Evolutionary conservation across 805 yeast species (phyloP), one percentile per base, ranked within the genome.

Genomic region (Metschnikowia lochheadii): DNA sequence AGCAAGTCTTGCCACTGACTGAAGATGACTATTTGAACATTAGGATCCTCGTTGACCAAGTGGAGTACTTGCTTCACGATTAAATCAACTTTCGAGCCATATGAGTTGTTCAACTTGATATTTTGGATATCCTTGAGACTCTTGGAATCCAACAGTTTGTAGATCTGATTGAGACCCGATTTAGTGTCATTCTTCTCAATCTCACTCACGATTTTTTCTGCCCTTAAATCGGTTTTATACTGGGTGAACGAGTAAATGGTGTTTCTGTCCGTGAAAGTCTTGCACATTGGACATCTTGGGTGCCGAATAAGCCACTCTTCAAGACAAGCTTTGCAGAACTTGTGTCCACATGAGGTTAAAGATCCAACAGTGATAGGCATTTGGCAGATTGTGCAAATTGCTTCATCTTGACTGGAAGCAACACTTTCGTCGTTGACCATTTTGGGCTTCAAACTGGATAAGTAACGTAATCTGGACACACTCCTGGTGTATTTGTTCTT

Each of bases 271-370:
- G 89, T 69, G 1, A 55, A 56, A 2, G 77, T 68, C 53, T 89
- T 88, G 68, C 99, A 94, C 57, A 90, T 74, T 0, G 99, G 98
- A 66, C 99, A 94, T 1, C 72, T 67, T 1, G 68, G 63, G 37
- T 78, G 78, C 14, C 71, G 72, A 18, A 66, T 68, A 47, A 86
- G 63, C 99, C 99, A 94, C 49, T 76, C 82, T 17, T 70, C 76
- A 35, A 94, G 72, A 65, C 99, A 94, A 1, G 80, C 87, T 50
- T 81, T 79, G 64, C 99, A 94, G 63, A 86, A 94, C 57, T 83
- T 83, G 67, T 94, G 99, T 0, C 98, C 98, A 75, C 99, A 94
- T 8, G 82, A 82, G 0, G 96, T 85, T 49, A 94, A 71, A 0
- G 94, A 78, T 0, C 99, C 99, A 37, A 82, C 73, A 2, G 79